Evolutionary conservation across 768 basidiomycete genomes (phyloP), one percentile per base, ranked within the genome.

Genomic region (Calvatia gigantea): DNA sequence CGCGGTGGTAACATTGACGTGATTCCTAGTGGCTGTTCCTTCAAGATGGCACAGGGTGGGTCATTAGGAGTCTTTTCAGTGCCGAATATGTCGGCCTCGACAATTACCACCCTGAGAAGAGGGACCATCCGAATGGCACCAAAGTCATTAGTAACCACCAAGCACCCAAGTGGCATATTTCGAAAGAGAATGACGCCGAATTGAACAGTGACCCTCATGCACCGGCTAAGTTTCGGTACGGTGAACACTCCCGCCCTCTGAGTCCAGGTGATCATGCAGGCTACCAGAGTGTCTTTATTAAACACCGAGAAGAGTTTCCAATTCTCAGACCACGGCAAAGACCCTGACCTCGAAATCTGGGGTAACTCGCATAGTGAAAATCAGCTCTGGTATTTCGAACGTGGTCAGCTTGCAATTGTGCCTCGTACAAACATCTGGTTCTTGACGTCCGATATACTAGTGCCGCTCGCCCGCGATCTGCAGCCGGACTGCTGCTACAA

Each of bases 311-410:
- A 65, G 55, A 70, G 67, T 47, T 52, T 76, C 39, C 79, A 81
- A 54, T 60, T 82, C 17, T 64, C 70, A 5, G 68, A 77, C 42
- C 60, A 74, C 47, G 75, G 73, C 28, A 67, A 66, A 5, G 78
- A 79, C 1, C 79, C 78, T 0, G 61, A 65, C 0, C 52, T 81
- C n/a, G 55, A 65, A n/a, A 39, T 80, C 53, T 79, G 78, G 76
- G 58, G 66, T 2, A 67, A 67, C 21, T 76, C 73, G 75, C 59
- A 62, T 0, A 76, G 71, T 6, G 25, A 62, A 27, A 77, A 79
- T 60, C 80, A 81, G 62, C 46, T 58, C 28, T 65, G 66, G 66
- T 21, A 25, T 27, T 61, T 65, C 12, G 57, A 62, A 33, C 33
- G 53, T 57, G 61, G 62, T 64, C 15, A n/a, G 62, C 44, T 8